These are phyloP conservation scores for Stipa capillata DNA, from an alignment of 176 grass and related monocot species.

Conservation along the genomic window DNA sequence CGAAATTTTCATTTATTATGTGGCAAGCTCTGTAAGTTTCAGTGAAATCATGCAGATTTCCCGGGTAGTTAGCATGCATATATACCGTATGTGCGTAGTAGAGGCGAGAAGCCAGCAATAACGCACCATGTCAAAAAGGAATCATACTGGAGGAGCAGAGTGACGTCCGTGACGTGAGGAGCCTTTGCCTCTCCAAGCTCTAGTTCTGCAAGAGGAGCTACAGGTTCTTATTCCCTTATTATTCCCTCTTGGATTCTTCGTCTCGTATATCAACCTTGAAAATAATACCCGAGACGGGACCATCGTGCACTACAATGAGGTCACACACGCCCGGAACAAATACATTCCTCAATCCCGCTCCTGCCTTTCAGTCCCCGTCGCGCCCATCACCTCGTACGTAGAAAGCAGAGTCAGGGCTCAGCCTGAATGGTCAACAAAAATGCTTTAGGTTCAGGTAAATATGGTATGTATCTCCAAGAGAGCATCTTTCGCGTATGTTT, in stretches of 20 bases:
- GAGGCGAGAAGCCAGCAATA: background rate
- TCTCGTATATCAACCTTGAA: constrained; percentile 11
- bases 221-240: constrained; percentile 22
- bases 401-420: background rate
- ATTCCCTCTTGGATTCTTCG: constrained; percentile 29
- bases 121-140: background rate
- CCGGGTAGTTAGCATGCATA: background rate
- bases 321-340: background rate
- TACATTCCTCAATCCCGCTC: background rate
- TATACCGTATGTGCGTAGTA: background rate
- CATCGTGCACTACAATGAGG: background rate
- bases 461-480: background rate
- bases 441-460: background rate
- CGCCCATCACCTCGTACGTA: background rate
- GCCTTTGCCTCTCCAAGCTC: background rate
- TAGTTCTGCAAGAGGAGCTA: background rate
- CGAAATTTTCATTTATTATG: background rate
- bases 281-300: background rate
- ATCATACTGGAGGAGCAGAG: background rate
- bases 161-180: background rate
- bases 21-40: background rate
- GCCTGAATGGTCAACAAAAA: background rate
- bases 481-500: background rate
- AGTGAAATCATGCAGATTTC: background rate
- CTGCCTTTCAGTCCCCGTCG: background rate